Evolutionary conservation across 176 grass and related monocot species (phyloP).

Genomic region (Microstegium vimineum): DNA sequence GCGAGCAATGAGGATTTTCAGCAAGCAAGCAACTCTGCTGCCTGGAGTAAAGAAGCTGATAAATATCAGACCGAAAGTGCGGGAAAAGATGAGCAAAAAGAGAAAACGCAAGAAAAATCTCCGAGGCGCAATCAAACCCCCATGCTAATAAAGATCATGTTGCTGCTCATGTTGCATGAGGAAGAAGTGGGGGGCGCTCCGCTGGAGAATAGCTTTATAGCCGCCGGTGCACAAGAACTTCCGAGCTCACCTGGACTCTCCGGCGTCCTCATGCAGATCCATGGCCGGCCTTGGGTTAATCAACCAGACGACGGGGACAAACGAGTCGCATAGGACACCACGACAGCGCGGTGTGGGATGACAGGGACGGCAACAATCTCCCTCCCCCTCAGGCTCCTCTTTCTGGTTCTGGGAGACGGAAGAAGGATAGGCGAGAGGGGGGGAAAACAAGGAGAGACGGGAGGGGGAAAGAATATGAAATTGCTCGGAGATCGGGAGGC

Average conservation of each 20-base stretch:
- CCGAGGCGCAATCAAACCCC: background rate
- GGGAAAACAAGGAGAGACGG: background rate
- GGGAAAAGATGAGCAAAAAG: background rate
- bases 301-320: constrained; percentile 13
- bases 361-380: no score
- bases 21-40: background rate
- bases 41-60: background rate
- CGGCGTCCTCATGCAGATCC: background rate
- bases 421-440: background rate
- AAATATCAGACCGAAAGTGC: constrained; percentile 8
- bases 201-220: background rate
- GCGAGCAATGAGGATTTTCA: background rate
- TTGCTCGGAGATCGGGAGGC: constrained; percentile 19
- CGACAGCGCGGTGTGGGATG: no score
- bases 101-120: background rate
- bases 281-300: constrained; percentile 11
- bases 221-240: background rate
- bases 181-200: background rate
- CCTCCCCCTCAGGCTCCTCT: no score
- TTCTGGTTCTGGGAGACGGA: no score
- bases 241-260: constrained; percentile 2
- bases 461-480: background rate
- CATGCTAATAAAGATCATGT: background rate
- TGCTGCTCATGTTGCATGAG: constrained; percentile 13
- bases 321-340: constrained; percentile 10